phyloP scores from a whole-genome alignment of 2,329 filamentous ascomycete genomes.

The Aspergillus ibericus region DNA sequence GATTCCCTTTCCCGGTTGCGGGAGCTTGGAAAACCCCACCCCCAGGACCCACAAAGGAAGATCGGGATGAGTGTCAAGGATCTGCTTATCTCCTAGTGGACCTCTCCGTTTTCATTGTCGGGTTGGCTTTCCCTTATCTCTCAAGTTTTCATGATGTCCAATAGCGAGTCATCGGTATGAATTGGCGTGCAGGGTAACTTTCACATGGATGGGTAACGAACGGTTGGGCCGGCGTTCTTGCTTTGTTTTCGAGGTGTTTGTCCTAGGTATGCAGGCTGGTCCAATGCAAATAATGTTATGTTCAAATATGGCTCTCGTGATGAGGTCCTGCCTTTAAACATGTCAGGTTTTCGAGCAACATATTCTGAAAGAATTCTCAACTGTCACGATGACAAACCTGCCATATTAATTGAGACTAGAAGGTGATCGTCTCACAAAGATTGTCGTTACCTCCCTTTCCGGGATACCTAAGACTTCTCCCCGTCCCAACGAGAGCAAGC shows the following conservation, averaged over 20 bases:
- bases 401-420: too few relatives aligned
- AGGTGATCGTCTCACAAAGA: too few relatives aligned
- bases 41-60: conserved; percentile 31
- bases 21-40: conserved; percentile 5
- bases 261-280: neutral
- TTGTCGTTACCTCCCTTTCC: too few relatives aligned
- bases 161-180: conserved; percentile 1
- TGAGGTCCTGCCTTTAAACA: neutral
- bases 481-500: too few relatives aligned
- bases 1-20: conserved; percentile 5
- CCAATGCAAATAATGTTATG: neutral
- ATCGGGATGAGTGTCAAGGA: conserved; percentile 58
- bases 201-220: neutral
- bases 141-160: neutral
- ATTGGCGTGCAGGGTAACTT: neutral
- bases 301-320: neutral
- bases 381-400: too few relatives aligned
- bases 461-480: too few relatives aligned
- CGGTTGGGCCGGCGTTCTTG: neutral
- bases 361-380: neutral
- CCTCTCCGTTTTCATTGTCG: neutral
- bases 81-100: conserved; percentile 50
- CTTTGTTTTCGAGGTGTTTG: neutral
- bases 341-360: too few relatives aligned
- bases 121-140: neutral